These are phyloP conservation scores for Chenopodium suecicum DNA, from an alignment of 148 eudicot genomes.

Conservation along the genomic window DNA sequence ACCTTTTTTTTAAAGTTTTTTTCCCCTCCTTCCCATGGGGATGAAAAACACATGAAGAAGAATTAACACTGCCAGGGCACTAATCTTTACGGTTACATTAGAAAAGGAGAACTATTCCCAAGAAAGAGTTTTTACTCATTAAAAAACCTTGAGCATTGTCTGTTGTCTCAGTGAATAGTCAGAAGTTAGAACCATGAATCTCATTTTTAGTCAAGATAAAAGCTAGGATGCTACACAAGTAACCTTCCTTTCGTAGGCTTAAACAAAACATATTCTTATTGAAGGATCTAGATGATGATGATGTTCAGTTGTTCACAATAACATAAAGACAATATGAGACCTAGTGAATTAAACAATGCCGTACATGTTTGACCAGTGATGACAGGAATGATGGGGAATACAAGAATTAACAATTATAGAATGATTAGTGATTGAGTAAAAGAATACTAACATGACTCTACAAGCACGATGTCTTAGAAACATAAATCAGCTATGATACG, in stretches of 20 bases:
- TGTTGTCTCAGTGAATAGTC: too few species aligned
- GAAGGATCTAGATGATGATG: neutral
- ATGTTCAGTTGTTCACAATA: neutral
- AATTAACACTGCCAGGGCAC: neutral
- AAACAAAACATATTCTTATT: neutral
- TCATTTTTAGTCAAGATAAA: neutral
- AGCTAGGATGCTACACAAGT: neutral
- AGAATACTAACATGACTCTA: constrained; percentile 1
- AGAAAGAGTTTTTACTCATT: neutral
- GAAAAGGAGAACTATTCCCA: neutral
- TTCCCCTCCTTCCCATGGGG: neutral
- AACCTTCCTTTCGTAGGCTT: neutral
- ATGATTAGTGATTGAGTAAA: constrained; percentile 11
- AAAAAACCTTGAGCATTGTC: too few species aligned
- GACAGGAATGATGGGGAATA: neutral
- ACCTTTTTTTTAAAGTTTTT: neutral
- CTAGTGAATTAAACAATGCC: neutral
- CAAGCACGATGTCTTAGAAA: neutral
- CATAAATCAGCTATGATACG: constrained; percentile 7
- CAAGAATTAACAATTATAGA: constrained; percentile 9
- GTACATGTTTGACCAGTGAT: constrained; percentile 6
- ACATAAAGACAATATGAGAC: constrained; percentile 4
- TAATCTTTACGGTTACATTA: neutral
- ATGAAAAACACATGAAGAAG: neutral
- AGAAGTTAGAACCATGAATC: neutral